Base-by-base conservation (phyloP, 495 filamentous ascomycete genomes). In the Neurospora pannonica region DNA sequence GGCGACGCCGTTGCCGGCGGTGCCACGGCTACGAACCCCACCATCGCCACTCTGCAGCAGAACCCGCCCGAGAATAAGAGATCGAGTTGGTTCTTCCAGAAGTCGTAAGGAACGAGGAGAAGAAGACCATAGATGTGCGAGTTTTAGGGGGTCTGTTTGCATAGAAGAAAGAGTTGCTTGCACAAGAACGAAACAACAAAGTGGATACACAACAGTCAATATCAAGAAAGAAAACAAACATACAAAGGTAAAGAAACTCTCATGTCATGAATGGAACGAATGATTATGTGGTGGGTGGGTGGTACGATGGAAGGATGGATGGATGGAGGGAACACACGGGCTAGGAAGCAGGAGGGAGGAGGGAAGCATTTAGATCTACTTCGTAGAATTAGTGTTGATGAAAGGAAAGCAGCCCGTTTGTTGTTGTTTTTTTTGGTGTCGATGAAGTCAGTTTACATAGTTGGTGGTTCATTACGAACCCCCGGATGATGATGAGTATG, bases 1-100 rank as follows among this genome's bases (percentile, higher is more conserved):
- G 96, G 96, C 38, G 88, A 87, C 73, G 94, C 94, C 60, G 94
- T 93, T 70, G 93, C 84, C 38, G 54, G 54, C 31, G 48, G 24
- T 17, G 81, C 77, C 28, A 79, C 84, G 4, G 82, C 83, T n/a
- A 72, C 85, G 10, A 85, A 86, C 74, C 86, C 87, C 10, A 85
- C 86, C 46, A 84, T 90, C 48, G 81, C 86, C 21, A 88, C 81
- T 72, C 81, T 89, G 43, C 87, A 89, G 76, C 86, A 82, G 70
- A 82, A 86, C 74, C 77, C 80, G 77, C 80, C 82, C 71, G 82
- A 82, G 79, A 82, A 84, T 81, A 89, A 89, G 84, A 83, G 87
- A 76, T 86, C 83, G 78, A 87, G 85, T 75, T 89, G 87, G 87
- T 89, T 88, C 79, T 88, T 89, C 79, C 83, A 87, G 76, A 86